phyloP scores from a whole-genome alignment of 1,139 yeast species.

The Lodderomyces theae region DNA sequence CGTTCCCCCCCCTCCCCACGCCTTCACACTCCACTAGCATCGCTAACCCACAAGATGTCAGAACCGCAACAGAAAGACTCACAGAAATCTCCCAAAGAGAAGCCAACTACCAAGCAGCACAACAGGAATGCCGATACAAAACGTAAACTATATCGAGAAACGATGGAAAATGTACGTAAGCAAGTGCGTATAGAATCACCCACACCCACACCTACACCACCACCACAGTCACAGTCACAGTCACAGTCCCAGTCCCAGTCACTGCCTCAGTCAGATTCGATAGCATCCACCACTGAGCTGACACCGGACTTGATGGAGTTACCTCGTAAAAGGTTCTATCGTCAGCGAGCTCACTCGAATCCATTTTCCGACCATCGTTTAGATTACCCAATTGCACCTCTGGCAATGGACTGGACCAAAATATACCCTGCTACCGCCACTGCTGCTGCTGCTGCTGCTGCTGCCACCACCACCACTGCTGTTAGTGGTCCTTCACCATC shows the following conservation, averaged over 20 bases:
- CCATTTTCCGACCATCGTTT: conserved; percentile 94
- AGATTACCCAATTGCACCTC: conserved; percentile 82
- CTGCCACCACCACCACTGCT: too few relatives aligned
- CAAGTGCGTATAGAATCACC: conserved; percentile 27
- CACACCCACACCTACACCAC: conserved; percentile 5
- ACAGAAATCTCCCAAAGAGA: conserved; percentile 27
- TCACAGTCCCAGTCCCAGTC: too few relatives aligned
- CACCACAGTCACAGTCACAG: conserved; percentile 9
- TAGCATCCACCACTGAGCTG: conserved; percentile 3
- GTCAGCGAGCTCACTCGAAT: conserved; percentile 97
- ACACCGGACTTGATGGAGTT: conserved; percentile 19
- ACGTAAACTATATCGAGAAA: conserved; percentile 34
- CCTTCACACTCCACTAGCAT: too few relatives aligned
- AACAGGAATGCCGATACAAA: conserved; percentile 40
- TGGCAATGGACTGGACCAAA: conserved; percentile 80
- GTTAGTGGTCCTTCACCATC: too few relatives aligned
- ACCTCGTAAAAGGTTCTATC: conserved; percentile 82
- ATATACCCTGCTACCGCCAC: conserved; percentile 66
- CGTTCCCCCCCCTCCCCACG: too few relatives aligned
- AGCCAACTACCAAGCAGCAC: conserved; percentile 26
- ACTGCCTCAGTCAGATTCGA: conserved; percentile 3
- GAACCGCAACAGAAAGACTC: neutral
- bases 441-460: too few relatives aligned
- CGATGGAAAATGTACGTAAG: conserved; percentile 18
- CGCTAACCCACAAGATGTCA: neutral